Evolutionary conservation across 176 grass and related monocot species (phyloP), one percentile per base, ranked within the genome.

Genomic region (Rhynchospora tenuis): DNA sequence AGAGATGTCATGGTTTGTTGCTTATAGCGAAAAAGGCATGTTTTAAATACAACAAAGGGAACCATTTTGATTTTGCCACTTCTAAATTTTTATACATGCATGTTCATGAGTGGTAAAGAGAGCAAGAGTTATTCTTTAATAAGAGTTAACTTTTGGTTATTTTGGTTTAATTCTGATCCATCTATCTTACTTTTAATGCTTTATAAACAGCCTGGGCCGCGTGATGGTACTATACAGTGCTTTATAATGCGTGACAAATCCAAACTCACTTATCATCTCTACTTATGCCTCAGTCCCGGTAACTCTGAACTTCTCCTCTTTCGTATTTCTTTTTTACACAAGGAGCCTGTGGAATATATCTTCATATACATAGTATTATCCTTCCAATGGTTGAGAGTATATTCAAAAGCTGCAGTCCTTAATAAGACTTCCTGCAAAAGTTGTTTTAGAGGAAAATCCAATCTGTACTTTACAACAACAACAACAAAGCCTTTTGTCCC

Each of bases 211-310:
- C 91, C 94, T 55, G 94, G 94, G 83, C 80, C 90, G 46, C 88
- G 90, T 73, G 94, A 97, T 48, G 91, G 91, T 48, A 80, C 84
- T 47, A 97, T 97, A 78, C 91, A 93, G 65, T 97, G 93, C 78
- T 97, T 91, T 79, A 97, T 97, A 86, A 97, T 91, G 86, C 88
- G 93, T 68, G 93, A 97, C 77, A 91, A 89, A 86, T 93, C 93
- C 22, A 97, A 93, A 74, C 89, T 86, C 81, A 94, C 90, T 7
- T 97, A 97, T 86, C 90, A 84, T 84, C 94, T 97, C 63, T 97
- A 97, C 86, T 86, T 97, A 24, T 97, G 90, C 72, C 94, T 97
- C 85, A 86, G 85, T 68, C 59, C 94, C 79, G 86, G 91, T 97
- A 94, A 85, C 78, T 83, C 50, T 83, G 8, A 85, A 44, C 51